Evolutionary conservation across 2,329 filamentous ascomycete genomes (phyloP).

Genomic region (Penicillium sp.): DNA sequence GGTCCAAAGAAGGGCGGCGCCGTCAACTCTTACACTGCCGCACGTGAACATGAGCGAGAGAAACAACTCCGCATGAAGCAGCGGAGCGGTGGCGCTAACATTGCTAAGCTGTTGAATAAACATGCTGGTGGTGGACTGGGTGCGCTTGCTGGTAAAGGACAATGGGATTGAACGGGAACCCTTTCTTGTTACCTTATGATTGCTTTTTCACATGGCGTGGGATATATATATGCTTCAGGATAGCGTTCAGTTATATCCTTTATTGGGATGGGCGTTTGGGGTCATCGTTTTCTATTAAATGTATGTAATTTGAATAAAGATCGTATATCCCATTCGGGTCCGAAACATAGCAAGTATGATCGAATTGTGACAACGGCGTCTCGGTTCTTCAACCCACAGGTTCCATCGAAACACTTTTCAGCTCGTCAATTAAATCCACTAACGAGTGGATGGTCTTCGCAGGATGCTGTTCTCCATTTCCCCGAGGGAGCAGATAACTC

Average conservation of each 20-base stretch:
- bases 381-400: neutral
- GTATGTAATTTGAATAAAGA: neutral
- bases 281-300: neutral
- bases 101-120: constrained; percentile 39
- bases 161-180: constrained; percentile 38
- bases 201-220: neutral
- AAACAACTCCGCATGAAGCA: constrained; percentile 52
- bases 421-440: constrained; percentile 22
- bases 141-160: constrained; percentile 35
- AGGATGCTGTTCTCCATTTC: neutral
- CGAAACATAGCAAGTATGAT: neutral
- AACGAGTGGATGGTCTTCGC: constrained; percentile 22
- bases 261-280: neutral
- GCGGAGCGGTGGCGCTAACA: constrained; percentile 39
- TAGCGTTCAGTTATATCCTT: neutral
- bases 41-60: constrained; percentile 59
- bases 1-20: constrained; percentile 59
- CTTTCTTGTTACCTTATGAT: neutral
- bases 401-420: constrained; percentile 8
- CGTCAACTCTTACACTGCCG: constrained; percentile 57
- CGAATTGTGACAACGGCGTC: neutral
- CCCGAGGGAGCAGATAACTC: constrained; percentile 33
- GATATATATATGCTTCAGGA: neutral
- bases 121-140: constrained; percentile 40
- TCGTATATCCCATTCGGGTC: neutral